phyloP scores from a whole-genome alignment of 495 filamentous ascomycete genomes.

The Podospora conica region DNA sequence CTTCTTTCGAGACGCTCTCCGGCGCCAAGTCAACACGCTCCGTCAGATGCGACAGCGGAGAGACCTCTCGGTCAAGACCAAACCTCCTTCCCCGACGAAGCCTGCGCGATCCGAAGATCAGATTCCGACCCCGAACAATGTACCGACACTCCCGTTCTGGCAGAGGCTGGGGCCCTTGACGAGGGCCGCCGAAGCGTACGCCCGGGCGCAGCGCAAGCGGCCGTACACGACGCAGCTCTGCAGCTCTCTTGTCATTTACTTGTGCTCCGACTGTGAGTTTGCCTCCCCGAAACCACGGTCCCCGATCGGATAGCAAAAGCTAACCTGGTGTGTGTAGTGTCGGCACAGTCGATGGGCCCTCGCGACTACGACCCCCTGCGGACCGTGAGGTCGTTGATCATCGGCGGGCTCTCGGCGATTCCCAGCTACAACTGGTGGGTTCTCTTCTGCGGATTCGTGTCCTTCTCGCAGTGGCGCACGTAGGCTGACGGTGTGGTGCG shows the following conservation, averaged over 20 bases:
- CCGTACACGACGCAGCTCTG: constrained; percentile 74
- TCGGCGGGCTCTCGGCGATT: constrained; percentile 65
- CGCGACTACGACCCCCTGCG: constrained; percentile 62
- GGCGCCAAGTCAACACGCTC: constrained; percentile 20
- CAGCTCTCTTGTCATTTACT: constrained; percentile 70
- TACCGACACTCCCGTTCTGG: constrained; percentile 44
- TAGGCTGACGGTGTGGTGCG: background rate
- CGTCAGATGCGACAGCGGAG: constrained; percentile 20
- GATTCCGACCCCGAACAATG: constrained; percentile 40
- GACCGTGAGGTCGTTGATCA: constrained; percentile 63
- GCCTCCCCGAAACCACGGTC: background rate
- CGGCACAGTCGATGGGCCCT: constrained; percentile 61
- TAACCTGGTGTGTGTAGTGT: constrained; percentile 35
- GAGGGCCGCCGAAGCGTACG: constrained; percentile 62
- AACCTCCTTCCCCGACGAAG: constrained; percentile 16
- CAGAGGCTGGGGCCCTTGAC: constrained; percentile 52
- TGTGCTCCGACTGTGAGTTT: constrained; percentile 56
- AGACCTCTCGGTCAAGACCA: constrained; percentile 21
- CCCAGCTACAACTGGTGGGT: constrained; percentile 74
- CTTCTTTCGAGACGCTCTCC: constrained; percentile 15
- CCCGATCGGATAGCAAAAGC: background rate
- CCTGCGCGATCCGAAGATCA: constrained; percentile 23
- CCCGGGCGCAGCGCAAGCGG: constrained; percentile 57
- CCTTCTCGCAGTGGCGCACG: background rate
- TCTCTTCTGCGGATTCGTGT: background rate